Evolutionary conservation across 1,284 basidiomycete genomes (phyloP).

Genomic region (Trichosporon faecale): DNA sequence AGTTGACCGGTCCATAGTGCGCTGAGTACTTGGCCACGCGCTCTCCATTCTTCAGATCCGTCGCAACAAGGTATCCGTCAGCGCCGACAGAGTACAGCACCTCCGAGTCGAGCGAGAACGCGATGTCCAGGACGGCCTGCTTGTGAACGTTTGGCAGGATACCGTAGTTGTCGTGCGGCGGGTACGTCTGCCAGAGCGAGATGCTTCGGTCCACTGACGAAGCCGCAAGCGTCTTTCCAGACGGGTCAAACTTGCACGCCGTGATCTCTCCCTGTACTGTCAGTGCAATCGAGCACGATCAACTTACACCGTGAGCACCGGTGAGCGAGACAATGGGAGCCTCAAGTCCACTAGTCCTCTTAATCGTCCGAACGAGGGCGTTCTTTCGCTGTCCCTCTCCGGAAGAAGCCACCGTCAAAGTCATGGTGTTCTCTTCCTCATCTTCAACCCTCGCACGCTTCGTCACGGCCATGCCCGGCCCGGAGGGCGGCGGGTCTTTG

Average conservation of each 20-base stretch:
- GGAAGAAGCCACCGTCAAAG: conserved; percentile 44
- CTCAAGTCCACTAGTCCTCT: conserved; percentile 50
- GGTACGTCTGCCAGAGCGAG: conserved; percentile 53
- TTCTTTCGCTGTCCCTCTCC: conserved; percentile 49
- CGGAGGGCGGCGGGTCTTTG: conserved; percentile 46
- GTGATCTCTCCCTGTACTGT: conserved; percentile 49
- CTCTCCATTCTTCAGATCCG: conserved; percentile 47
- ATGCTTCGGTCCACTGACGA: conserved; percentile 50
- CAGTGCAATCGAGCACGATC: background rate
- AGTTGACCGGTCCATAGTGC: conserved; percentile 83
- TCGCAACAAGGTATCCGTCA: conserved; percentile 48
- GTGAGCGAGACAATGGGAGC: conserved; percentile 47
- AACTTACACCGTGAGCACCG: conserved; percentile 49
- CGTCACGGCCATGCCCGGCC: conserved; percentile 42
- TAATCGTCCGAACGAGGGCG: conserved; percentile 45
- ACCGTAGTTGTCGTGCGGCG: conserved; percentile 53
- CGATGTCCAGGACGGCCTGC: conserved; percentile 51
- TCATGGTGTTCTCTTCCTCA: conserved; percentile 32
- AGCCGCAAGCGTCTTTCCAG: conserved; percentile 50
- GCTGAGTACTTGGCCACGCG: conserved; percentile 55
- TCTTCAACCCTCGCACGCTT: conserved; percentile 52
- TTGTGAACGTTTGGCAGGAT: conserved; percentile 52
- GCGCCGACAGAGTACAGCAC: conserved; percentile 50
- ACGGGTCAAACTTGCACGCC: conserved; percentile 52
- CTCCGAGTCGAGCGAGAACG: conserved; percentile 50